Conservation (phyloP, 768 basidiomycete genomes). For the Xerocomus brunneocitrinus region DNA sequence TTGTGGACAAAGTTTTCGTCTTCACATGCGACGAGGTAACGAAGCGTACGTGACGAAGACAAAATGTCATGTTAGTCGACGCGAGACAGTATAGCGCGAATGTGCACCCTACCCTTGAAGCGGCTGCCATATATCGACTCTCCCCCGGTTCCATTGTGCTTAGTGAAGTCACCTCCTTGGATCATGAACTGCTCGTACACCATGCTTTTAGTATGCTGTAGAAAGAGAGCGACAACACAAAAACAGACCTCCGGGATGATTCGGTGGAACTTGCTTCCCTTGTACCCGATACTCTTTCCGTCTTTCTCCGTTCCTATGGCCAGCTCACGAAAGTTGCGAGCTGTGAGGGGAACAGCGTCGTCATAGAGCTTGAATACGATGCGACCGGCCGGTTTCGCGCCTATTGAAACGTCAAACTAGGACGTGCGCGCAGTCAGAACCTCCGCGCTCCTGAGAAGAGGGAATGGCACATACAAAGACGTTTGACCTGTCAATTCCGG, state of each 20-base stretch:
- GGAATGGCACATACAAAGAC: slow-evolving; percentile 31
- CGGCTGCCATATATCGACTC: slow-evolving; percentile 81
- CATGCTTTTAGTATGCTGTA: not conserved
- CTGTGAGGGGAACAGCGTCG: slow-evolving; percentile 75
- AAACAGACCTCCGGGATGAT: slow-evolving; percentile 57
- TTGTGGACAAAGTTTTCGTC: slow-evolving; percentile 69
- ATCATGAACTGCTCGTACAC: slow-evolving; percentile 63
- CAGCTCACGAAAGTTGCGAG: slow-evolving; percentile 78
- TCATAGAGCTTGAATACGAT: slow-evolving; percentile 84
- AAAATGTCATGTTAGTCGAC: not conserved
- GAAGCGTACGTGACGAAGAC: not conserved
- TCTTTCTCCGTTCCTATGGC: slow-evolving; percentile 42
- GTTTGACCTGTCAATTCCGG: slow-evolving; percentile 10
- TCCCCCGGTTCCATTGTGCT: slow-evolving; percentile 74
- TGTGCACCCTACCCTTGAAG: slow-evolving; percentile 54
- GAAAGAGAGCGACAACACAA: not conserved
- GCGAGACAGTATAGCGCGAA: not conserved
- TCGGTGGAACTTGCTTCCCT: slow-evolving; percentile 65
- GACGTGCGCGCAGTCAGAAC: not conserved
- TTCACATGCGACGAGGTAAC: slow-evolving; percentile 11
- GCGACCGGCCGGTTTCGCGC: slow-evolving; percentile 55
- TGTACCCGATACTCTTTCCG: slow-evolving; percentile 68
- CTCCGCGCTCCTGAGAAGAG: not conserved
- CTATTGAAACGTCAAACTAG: slow-evolving; percentile 65
- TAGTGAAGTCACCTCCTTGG: slow-evolving; percentile 85